Evolutionary conservation across 2,329 filamentous ascomycete species (phyloP), one percentile per base, ranked within the genome.

Genomic region (Coniella lustricola): DNA sequence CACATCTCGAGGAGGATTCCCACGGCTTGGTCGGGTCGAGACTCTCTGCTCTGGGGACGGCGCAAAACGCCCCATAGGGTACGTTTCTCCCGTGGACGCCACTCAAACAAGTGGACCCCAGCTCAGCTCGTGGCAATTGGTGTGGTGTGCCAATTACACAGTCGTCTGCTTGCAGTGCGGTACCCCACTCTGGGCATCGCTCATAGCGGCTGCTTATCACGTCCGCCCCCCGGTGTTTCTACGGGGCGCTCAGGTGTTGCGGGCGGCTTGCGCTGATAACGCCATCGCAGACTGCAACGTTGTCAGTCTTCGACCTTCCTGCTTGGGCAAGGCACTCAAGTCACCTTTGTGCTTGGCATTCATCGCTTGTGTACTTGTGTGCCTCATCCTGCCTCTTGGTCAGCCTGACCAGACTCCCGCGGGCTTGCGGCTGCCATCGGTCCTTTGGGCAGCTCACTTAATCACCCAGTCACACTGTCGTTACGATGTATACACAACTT

Each of bases 281-380:
- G 33, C 39, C 21, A 48, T 48, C 17, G 21, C 32, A 17, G 10
- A 35, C 38, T 48, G 46, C 43, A 48, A 48, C 39, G 46, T 48
- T 38, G 12, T 33, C 32, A 43, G 32, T 7, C 21, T 43, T 34
- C 40, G 46, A 48, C 46, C 39, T 48, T 38, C 46, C 46, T 38
- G 13, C 14, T 42, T 48, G 10, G 39, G 46, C 25, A 13, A 31
- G 9, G 13, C 25, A 25, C 31, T 44, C 33, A 17, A 18, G 5
- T 8, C 9, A n/a, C 33, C 29, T 14, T 34, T 41, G 17, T 14
- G 7, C 9, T 17, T 42, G 7, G 38, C 14, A 22, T 31, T 10
- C 25, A 21, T 36, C 9, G 37, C 46, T 36, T 29, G 38, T 29
- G 4, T 36, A n/a, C n/a, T n/a, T n/a, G n/a, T n/a, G n/a, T 5